These are phyloP conservation scores for Cornus kousa DNA, from an alignment of 148 eudicot species.

Conservation along the genomic window DNA sequence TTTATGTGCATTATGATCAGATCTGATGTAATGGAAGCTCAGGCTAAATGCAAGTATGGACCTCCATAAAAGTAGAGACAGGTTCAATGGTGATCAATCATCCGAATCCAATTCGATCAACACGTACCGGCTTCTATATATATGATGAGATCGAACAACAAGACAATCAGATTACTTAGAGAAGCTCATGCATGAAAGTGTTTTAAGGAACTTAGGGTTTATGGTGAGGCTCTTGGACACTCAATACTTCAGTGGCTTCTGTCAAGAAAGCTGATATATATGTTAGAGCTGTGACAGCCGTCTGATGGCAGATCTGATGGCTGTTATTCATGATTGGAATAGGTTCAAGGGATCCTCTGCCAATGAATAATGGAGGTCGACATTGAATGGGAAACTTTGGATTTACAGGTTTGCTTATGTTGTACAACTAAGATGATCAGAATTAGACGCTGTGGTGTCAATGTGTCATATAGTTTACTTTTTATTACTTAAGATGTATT, in stretches of 20 bases:
- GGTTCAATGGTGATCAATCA: constrained; percentile 30
- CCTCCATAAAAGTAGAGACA: constrained; percentile 52
- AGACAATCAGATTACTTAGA: constrained; percentile 46
- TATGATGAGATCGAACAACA: constrained; percentile 46
- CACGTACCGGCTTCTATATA: constrained; percentile 52
- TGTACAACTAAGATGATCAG: too few relatives aligned
- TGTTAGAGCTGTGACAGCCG: constrained; percentile 29
- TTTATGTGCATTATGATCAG: constrained; percentile 22
- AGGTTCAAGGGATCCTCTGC: constrained; percentile 13
- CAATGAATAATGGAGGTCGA: constrained; percentile 5
- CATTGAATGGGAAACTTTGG: constrained; percentile 1
- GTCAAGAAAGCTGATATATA: constrained; percentile 32
- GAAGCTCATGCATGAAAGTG: constrained; percentile 22
- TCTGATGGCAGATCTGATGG: constrained; percentile 40
- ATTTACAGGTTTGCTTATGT: neutral
- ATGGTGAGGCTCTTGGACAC: constrained; percentile 41
- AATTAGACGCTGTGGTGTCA: too few relatives aligned
- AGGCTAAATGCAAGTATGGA: constrained; percentile 28
- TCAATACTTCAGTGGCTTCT: constrained; percentile 45
- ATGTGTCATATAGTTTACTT: too few relatives aligned
- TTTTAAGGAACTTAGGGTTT: constrained; percentile 22
- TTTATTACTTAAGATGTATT: too few relatives aligned
- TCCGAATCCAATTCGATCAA: constrained; percentile 40
- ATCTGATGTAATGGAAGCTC: constrained; percentile 50
- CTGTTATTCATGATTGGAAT: constrained; percentile 42